Evolutionary conservation across 805 yeast species (phyloP).

Genomic region (Vanderwaltozyma yarrowii): DNA sequence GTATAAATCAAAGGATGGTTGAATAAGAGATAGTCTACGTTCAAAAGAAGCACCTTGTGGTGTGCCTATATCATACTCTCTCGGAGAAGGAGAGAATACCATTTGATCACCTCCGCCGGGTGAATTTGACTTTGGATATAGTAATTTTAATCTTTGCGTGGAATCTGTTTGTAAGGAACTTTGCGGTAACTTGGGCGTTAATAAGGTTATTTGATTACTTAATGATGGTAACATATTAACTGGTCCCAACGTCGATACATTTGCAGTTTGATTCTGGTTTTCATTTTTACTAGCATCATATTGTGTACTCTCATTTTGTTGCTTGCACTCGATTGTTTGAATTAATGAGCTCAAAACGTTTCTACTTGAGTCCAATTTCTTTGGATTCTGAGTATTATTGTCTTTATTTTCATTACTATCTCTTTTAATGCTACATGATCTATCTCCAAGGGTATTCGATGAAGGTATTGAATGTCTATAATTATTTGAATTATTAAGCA

Average conservation of each 20-base stretch:
- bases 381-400: no score
- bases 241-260: neutral
- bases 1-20: neutral
- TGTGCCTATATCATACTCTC: neutral
- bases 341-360: no score
- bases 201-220: slow-evolving; percentile 1
- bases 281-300: neutral
- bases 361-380: no score
- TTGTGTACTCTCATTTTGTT: no score
- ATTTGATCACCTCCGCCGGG: neutral
- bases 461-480: no score
- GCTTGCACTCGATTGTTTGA: no score
- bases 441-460: no score
- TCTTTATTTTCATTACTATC: no score
- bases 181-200: neutral
- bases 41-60: neutral
- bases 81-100: slow-evolving; percentile 1
- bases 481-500: neutral
- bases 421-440: no score
- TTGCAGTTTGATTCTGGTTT: neutral
- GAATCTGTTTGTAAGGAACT: neutral
- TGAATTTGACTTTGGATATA: neutral
- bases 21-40: neutral
- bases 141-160: neutral
- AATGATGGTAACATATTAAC: neutral